Evolutionary conservation across 1,284 basidiomycete genomes (phyloP).

Genomic region (Sanghuangporus weigelae): DNA sequence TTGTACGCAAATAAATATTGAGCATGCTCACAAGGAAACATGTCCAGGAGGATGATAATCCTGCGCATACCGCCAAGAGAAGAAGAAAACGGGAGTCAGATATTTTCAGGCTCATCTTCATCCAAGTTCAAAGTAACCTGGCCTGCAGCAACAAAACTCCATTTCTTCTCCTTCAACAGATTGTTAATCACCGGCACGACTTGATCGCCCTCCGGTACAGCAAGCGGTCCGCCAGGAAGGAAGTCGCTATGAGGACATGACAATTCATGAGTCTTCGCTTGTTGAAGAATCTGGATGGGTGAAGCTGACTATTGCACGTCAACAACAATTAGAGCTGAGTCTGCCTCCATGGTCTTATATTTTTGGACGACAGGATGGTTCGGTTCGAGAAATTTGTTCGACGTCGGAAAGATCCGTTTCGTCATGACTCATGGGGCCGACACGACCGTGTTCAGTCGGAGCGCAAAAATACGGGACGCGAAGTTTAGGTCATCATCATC

Average conservation of each 20-base stretch:
- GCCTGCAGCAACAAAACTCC: conserved; percentile 19
- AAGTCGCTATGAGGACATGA: conserved; percentile 17
- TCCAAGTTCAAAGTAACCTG: conserved; percentile 8
- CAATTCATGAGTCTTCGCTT: neutral
- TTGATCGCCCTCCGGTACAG: conserved; percentile 14
- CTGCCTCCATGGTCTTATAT: neutral
- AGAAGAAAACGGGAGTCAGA: neutral
- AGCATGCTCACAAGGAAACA: conserved; percentile 18
- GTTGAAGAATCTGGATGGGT: neutral
- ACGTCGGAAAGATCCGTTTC: too few relatives aligned
- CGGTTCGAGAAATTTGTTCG: too few relatives aligned
- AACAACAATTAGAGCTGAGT: conserved; percentile 15
- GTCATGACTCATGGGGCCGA: too few relatives aligned
- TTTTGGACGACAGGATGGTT: neutral
- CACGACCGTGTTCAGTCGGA: too few relatives aligned
- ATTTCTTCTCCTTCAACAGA: conserved; percentile 8
- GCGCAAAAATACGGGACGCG: too few relatives aligned
- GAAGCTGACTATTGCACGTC: conserved; percentile 16
- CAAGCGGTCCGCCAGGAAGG: conserved; percentile 18
- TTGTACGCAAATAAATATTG: neutral
- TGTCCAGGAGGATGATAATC: conserved; percentile 19
- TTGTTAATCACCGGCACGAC: conserved; percentile 16
- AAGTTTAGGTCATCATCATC: too few relatives aligned
- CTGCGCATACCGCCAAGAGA: conserved; percentile 1
- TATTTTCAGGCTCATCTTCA: neutral